Base-by-base conservation (phyloP, 768 basidiomycete genomes). In the Auricularia auricula-judae region DNA sequence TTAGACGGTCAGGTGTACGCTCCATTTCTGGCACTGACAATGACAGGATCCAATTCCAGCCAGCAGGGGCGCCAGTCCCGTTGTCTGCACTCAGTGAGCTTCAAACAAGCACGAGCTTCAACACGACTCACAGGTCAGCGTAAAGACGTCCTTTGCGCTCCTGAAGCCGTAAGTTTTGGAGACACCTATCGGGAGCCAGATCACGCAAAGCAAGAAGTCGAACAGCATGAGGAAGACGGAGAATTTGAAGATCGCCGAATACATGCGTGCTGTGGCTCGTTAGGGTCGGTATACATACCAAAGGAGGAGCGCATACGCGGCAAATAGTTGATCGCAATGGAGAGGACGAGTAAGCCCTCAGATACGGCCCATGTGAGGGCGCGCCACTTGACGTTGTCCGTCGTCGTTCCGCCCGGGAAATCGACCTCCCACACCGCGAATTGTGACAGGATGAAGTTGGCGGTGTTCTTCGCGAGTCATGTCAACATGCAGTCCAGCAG, bases 181-280 rank as follows among this genome's bases (percentile, higher is more conserved):
- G 3, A 93, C 94, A 0, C 91, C 92, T 62, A 97, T 91, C 0
- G 94, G 94, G 44, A 97, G 82, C 93, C 93, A 96, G 68, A 93
- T 90, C 61, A 91, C 72, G 72, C 89, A 92, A 21, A 95, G 82
- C 72, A 93, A 78, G 74, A 94, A 93, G 77, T 96, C 93, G 61
- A 93, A 75, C 80, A 91, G 84, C 73, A 93, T 87, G 59, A 95
- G 71, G 14, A 71, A 80, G 53, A 92, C 76, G 0, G 90, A 86
- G 67, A 90, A 80, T 67, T 84, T 86, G 82, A 97, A 96, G 54
- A 94, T 77, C 14, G 74, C 72, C 1, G 91, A 88, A 73, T 92
- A 96, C 64, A 68, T 66, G 53, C 68, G 68, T 3, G 75, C 75
- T 76, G 58, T 14, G 29, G 67, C 33, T 1, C n/a, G 65, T 51